phyloP scores from a whole-genome alignment of 176 grass and related monocot genomes.

The Carex parvula region DNA sequence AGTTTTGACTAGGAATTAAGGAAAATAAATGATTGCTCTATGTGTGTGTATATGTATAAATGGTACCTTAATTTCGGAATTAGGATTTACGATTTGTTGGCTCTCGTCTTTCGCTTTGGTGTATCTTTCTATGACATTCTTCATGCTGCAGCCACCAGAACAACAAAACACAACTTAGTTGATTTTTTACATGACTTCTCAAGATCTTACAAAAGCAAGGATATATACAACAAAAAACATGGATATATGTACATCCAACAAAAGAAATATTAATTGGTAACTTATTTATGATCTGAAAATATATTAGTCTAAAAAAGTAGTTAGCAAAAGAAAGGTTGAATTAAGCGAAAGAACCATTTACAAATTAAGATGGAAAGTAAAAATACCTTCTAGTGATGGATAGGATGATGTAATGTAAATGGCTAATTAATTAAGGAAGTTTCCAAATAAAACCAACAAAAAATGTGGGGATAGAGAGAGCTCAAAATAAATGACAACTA shows the following conservation, averaged over 20 bases:
- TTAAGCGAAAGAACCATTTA: background rate
- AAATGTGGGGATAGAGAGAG: background rate
- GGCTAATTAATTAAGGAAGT: too few relatives aligned
- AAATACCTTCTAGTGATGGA: too few relatives aligned
- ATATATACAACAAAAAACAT: background rate
- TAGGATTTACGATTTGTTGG: constrained; percentile 37
- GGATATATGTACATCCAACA: background rate
- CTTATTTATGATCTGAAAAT: too few relatives aligned
- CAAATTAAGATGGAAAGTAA: background rate
- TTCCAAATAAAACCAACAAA: background rate
- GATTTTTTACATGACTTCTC: background rate
- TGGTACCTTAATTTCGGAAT: constrained; percentile 73
- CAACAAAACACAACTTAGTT: background rate
- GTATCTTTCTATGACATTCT: constrained; percentile 78
- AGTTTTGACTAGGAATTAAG: background rate
- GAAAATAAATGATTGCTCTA: background rate
- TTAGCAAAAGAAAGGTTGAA: background rate
- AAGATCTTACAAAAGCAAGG: background rate
- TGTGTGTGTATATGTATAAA: background rate
- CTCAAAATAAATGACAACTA: background rate
- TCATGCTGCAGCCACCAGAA: constrained; percentile 38
- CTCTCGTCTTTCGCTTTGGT: constrained; percentile 49
- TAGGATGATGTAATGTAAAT: background rate
- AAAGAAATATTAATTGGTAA: background rate
- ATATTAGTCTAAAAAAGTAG: background rate